Conservation (phyloP, 177 flowering plant genomes). For the Tripterygium wilfordii region DNA sequence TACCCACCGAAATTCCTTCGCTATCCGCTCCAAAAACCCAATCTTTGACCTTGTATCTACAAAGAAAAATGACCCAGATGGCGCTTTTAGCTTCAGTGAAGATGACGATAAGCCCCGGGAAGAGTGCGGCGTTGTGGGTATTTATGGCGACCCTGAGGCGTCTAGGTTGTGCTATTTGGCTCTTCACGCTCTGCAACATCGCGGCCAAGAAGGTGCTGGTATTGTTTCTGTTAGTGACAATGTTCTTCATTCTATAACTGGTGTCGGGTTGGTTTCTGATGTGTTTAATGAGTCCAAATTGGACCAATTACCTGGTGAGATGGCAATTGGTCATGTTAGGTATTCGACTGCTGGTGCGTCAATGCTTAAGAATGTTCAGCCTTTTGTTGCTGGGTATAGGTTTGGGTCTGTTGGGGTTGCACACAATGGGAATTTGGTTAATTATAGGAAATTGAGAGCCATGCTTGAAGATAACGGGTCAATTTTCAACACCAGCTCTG, state of each 20-base stretch:
- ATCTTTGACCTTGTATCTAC: constrained; percentile 22
- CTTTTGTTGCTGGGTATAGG: constrained; percentile 72
- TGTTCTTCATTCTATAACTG: constrained; percentile 63
- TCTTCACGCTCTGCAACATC: constrained; percentile 87
- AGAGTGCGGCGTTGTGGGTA: constrained; percentile 84
- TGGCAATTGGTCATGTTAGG: constrained; percentile 76
- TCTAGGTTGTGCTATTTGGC: constrained; percentile 79
- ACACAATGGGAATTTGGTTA: constrained; percentile 77
- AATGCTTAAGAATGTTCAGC: constrained; percentile 80
- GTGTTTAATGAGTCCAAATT: constrained; percentile 70
- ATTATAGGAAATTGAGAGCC: constrained; percentile 52
- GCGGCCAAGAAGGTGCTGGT: constrained; percentile 97
- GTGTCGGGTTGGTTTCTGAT: constrained; percentile 84
- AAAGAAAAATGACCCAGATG: constrained; percentile 7
- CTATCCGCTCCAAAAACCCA: constrained; percentile 18
- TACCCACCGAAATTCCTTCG: constrained; percentile 5
- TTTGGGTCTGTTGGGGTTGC: constrained; percentile 82
- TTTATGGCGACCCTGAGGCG: constrained; percentile 88
- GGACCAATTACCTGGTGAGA: constrained; percentile 50
- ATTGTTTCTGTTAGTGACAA: constrained; percentile 56
- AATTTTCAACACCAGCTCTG: constrained; percentile 76
- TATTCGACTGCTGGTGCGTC: constrained; percentile 80
- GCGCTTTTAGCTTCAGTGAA: constrained; percentile 1
- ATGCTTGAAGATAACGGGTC: constrained; percentile 75
- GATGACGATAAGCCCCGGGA: constrained; percentile 62